phyloP scores from a whole-genome alignment of 768 basidiomycete genomes.

The Tephrocybe sp. region DNA sequence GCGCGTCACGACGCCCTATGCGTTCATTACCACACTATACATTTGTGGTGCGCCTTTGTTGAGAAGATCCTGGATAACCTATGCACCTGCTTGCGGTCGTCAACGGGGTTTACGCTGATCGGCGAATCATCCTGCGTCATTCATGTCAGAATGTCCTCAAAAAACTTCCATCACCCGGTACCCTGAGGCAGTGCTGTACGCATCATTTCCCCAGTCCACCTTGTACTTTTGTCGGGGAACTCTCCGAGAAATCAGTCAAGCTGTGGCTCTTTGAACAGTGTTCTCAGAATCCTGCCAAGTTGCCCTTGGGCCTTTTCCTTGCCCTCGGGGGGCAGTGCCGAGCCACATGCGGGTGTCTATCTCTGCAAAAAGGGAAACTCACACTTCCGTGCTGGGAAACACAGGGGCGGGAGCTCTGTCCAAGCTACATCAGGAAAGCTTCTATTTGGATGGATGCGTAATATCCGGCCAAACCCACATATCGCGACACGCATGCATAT shows the following conservation, averaged over 20 bases:
- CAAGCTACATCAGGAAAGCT: not conserved
- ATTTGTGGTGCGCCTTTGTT: not conserved
- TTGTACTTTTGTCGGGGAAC: not conserved
- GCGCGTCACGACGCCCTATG: not conserved
- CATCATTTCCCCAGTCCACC: not conserved
- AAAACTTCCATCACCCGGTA: not conserved
- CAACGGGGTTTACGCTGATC: too few species aligned
- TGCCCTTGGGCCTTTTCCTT: not conserved
- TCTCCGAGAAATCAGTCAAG: not conserved
- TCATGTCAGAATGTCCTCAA: not conserved
- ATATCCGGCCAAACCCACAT: slow-evolving; percentile 9
- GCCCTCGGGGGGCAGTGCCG: slow-evolving; percentile 3
- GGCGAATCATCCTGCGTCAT: not conserved
- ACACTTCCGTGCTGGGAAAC: not conserved
- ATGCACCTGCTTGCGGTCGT: too few species aligned
- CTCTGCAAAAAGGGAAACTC: not conserved
- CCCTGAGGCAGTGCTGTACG: not conserved
- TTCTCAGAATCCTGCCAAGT: not conserved
- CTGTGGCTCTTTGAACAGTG: not conserved
- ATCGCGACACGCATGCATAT: slow-evolving; percentile 5
- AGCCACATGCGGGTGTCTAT: not conserved
- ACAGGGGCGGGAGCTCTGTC: slow-evolving; percentile 1
- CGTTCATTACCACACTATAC: not conserved
- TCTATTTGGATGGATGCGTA: slow-evolving; percentile 3
- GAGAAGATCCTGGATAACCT: not conserved